Base-by-base conservation (phyloP, 345 rosid species). In the Eucalyptus coolabah region DNA sequence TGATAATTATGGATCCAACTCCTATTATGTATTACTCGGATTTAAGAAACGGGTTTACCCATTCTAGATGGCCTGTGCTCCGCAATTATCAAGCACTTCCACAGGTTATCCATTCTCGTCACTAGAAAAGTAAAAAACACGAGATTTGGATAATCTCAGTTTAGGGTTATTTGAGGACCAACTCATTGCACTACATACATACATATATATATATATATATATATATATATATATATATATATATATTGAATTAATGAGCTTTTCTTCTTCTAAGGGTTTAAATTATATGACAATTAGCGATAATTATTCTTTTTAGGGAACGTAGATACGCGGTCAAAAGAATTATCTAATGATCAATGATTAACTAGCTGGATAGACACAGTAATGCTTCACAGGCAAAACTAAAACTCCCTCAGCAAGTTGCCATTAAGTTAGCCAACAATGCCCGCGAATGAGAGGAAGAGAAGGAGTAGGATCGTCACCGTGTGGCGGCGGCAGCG, bases 231-330 rank as follows among this genome's bases (percentile, higher is more conserved):
- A n/a, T n/a, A n/a, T n/a, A n/a, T n/a, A n/a, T n/a, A n/a, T n/a
- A n/a, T n/a, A n/a, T n/a, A n/a, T n/a, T 0, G 12, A 12, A 60
- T 60, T 60, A 10, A 26, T 5, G 0, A 0, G 1, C 6, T 59
- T 59, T 24, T 59, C 65, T 24, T 59, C 65, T 59, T 11, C 6
- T 2, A 59, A 59, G 0, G 7, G 13, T 24, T 59, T 59, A 24
- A 59, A 24, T 15, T 24, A 5, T 59, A 59, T 3, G 14, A 28
- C 2, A 1, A 59, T 59, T 24, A 59, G 13, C 0, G 14, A 59
- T 24, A 59, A 5, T 26, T 59, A 59, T 59, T 26, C 4, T 50
- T 24, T 11, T 5, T 26, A 26, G 65, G n/a, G 65, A 50, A 59
- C 5, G 65, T 59, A 26, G 65, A 11, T 59, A 3, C 0, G 5